These are phyloP conservation scores for Catharanthus roseus DNA, from an alignment of 257 asterid genomes.

Conservation along the genomic window DNA sequence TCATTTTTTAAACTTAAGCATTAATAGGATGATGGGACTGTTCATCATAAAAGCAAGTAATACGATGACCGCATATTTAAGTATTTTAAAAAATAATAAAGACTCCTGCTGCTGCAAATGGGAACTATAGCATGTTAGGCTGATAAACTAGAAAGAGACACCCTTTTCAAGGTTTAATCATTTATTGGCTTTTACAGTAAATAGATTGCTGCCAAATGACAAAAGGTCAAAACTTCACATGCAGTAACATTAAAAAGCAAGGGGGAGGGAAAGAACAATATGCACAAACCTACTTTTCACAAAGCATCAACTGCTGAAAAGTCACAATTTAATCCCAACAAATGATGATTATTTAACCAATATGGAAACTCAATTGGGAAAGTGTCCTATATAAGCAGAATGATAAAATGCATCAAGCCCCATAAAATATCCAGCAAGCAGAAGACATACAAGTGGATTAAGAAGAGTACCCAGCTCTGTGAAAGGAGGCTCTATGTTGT, in stretches of 20 bases:
- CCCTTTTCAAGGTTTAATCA: neutral
- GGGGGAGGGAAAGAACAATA: neutral
- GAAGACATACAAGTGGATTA: neutral
- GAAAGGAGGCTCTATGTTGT: slow-evolving; percentile 57
- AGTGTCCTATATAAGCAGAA: neutral
- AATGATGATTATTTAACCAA: neutral
- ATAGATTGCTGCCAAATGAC: neutral
- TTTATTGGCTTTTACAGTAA: neutral
- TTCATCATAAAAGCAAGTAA: neutral
- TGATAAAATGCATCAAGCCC: neutral
- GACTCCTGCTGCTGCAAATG: neutral
- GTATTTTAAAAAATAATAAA: neutral
- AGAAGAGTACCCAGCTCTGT: slow-evolving; percentile 59
- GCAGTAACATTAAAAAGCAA: neutral
- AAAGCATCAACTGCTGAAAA: neutral
- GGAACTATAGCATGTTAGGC: neutral
- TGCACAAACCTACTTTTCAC: neutral
- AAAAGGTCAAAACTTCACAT: neutral
- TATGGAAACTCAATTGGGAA: neutral
- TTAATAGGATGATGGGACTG: neutral
- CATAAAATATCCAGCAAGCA: neutral
- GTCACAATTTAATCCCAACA: neutral
- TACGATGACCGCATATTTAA: neutral
- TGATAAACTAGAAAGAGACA: neutral
- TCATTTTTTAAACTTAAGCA: slow-evolving; percentile 2